Evolutionary conservation across 2,329 filamentous ascomycete genomes (phyloP).

Genomic region (Phyllosticta citribraziliensis): DNA sequence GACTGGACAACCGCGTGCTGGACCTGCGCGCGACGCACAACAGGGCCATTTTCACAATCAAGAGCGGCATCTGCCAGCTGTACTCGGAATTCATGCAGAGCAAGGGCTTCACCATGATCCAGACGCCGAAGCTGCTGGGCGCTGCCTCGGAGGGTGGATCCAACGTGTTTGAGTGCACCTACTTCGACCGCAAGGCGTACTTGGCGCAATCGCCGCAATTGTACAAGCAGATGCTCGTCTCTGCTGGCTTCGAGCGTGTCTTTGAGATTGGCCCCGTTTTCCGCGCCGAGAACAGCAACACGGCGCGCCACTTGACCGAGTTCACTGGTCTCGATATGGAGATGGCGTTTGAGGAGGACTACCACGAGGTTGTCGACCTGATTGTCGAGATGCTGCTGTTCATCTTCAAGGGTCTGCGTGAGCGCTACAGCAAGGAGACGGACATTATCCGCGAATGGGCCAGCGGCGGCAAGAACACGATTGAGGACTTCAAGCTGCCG

Average conservation of each 20-base stretch:
- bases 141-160: conserved; percentile 87
- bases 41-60: conserved; percentile 72
- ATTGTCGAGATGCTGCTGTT: conserved; percentile 65
- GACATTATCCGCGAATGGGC: conserved; percentile 52
- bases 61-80: conserved; percentile 55
- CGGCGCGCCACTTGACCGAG: conserved; percentile 75
- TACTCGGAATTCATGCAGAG: conserved; percentile 72
- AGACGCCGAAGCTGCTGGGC: conserved; percentile 81
- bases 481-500: conserved; percentile 67
- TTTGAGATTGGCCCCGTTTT: conserved; percentile 75
- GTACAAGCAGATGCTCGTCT: conserved; percentile 82
- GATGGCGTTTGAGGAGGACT: conserved; percentile 75
- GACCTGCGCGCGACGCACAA: conserved; percentile 87
- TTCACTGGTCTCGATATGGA: conserved; percentile 85
- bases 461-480: conserved; percentile 51
- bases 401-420: conserved; percentile 67
- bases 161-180: conserved; percentile 82
- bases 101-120: conserved; percentile 70
- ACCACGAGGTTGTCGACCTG: conserved; percentile 63
- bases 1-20: conserved; percentile 85
- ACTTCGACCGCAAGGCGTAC: conserved; percentile 77
- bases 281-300: conserved; percentile 79
- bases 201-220: conserved; percentile 76
- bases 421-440: conserved; percentile 60
- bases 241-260: conserved; percentile 65